Percentiles rank a stretch among this genome's conserved stretches.
Evolutionary conservation across 192 early-diverging fungal genomes (phyloP).

Genomic region (Allomyces macrogynus): DNA sequence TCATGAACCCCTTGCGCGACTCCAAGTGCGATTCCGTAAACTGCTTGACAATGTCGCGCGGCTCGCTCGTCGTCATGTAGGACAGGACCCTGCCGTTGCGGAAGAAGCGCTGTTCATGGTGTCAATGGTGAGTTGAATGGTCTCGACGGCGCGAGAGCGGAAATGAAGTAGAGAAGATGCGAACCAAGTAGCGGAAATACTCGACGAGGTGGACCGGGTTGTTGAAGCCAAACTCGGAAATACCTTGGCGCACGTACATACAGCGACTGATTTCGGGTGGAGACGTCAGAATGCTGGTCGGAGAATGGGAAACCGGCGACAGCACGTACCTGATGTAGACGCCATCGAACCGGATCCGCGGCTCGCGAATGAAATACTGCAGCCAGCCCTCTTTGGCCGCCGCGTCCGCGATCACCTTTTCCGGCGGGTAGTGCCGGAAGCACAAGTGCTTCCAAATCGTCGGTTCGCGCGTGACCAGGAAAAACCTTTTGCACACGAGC

Average conservation of each 20-base stretch:
- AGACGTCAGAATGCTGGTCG: no score
- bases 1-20: neutral
- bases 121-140: neutral
- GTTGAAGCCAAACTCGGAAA: neutral
- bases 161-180: neutral
- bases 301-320: no score
- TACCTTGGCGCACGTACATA: neutral
- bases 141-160: neutral
- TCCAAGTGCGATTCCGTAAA: neutral
- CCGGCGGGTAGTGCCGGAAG: neutral
- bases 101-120: neutral
- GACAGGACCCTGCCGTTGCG: neutral
- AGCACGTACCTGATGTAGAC: neutral
- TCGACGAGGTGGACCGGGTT: neutral
- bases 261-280: neutral
- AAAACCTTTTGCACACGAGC: neutral
- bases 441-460: neutral
- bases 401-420: neutral
- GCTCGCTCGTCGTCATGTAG: neutral
- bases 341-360: neutral
- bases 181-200: constrained; percentile 1
- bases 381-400: neutral
- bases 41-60: neutral
- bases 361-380: neutral
- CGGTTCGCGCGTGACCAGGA: neutral